These are phyloP conservation scores for Naegleria gruberi DNA, from an alignment of 208 protist species.

Conservation along the genomic window DNA sequence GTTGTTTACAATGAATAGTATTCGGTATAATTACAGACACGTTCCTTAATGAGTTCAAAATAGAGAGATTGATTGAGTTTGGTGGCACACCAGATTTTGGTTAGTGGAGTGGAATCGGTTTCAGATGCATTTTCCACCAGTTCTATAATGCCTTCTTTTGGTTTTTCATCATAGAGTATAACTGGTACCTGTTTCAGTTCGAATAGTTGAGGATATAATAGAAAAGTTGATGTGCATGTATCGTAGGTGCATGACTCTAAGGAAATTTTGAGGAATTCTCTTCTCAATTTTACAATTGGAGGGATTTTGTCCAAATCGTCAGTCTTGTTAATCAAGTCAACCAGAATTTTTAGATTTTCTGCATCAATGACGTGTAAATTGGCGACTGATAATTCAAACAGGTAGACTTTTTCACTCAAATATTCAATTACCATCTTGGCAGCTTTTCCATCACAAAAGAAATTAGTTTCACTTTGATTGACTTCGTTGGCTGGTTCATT, in stretches of 20 bases:
- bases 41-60: not conserved
- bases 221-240: not conserved
- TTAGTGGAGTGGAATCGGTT: no score
- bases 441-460: not conserved
- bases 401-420: not conserved
- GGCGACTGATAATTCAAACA: not conserved
- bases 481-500: not conserved
- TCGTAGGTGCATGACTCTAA: not conserved
- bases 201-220: not conserved
- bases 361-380: not conserved
- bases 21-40: not conserved
- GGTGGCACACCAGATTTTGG: not conserved
- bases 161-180: not conserved
- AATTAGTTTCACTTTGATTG: not conserved
- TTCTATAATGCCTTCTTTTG: not conserved
- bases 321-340: not conserved
- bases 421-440: not conserved
- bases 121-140: not conserved
- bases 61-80: not conserved
- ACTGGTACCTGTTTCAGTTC: not conserved
- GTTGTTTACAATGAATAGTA: not conserved
- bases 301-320: not conserved
- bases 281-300: not conserved
- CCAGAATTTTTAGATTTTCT: not conserved
- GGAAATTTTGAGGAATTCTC: not conserved